Conservation (phyloP, 1,284 basidiomycete species). For the Ganoderma meredithae region DNA sequence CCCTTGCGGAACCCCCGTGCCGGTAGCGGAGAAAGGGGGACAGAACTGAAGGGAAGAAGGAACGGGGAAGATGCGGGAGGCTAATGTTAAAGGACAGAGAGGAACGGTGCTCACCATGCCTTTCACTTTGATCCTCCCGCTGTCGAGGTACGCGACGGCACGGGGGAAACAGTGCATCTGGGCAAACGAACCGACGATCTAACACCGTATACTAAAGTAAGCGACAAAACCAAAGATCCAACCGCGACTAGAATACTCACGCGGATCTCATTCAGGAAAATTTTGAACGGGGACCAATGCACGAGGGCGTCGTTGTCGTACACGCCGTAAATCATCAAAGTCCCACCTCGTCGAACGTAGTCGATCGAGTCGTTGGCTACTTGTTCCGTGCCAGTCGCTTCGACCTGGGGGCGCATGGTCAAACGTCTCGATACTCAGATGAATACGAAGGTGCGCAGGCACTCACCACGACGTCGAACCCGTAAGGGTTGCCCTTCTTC, state of each 20-base stretch:
- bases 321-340: slow-evolving; percentile 79
- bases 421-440: background rate
- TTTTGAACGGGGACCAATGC: slow-evolving; percentile 85
- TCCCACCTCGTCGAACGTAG: slow-evolving; percentile 84
- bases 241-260: slow-evolving; percentile 47
- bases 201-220: background rate
- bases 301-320: slow-evolving; percentile 79
- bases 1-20: background rate
- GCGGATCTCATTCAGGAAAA: slow-evolving; percentile 86
- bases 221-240: background rate
- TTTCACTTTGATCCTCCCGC: slow-evolving; percentile 81
- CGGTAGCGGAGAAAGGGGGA: background rate
- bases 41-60: background rate
- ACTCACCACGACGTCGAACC: slow-evolving; percentile 82
- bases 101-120: slow-evolving; percentile 66
- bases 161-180: slow-evolving; percentile 89
- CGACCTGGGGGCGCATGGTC: slow-evolving; percentile 51
- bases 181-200: slow-evolving; percentile 89
- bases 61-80: background rate
- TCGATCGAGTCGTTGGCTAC: slow-evolving; percentile 84
- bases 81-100: background rate
- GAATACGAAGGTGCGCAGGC: no score
- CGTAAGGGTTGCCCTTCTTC: slow-evolving; percentile 81
- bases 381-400: slow-evolving; percentile 86
- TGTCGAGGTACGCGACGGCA: slow-evolving; percentile 87